These are phyloP conservation scores for Suhomyces choctaworum DNA, from an alignment of 1,139 yeast genomes.

Conservation along the genomic window DNA sequence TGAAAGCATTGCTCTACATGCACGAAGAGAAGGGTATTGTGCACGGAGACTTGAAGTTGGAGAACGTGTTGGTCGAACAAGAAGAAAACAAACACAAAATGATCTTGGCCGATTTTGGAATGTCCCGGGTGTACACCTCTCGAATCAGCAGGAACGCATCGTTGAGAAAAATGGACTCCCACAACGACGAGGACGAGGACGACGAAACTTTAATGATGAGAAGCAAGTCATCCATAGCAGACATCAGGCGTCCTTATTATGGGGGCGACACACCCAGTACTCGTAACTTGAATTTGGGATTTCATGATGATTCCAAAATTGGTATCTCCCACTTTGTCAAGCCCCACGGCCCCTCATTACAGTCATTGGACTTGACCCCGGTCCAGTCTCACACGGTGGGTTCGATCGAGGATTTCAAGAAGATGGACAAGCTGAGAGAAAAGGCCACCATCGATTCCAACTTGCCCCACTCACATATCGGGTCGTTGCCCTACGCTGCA, in stretches of 20 bases:
- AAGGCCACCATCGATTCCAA: slow-evolving; percentile 34
- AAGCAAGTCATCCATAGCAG: slow-evolving; percentile 48
- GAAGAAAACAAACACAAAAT: slow-evolving; percentile 30
- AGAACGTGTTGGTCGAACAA: slow-evolving; percentile 69
- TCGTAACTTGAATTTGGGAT: slow-evolving; percentile 17
- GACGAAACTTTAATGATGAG: slow-evolving; percentile 31
- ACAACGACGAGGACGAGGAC: slow-evolving; percentile 9
- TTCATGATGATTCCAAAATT: slow-evolving; percentile 34
- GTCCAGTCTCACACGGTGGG: slow-evolving; percentile 19
- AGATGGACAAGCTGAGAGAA: slow-evolving; percentile 10
- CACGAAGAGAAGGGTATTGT: slow-evolving; percentile 67
- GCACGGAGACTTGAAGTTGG: slow-evolving; percentile 89
- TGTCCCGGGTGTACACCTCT: slow-evolving; percentile 49
- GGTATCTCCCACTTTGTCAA: slow-evolving; percentile 31
- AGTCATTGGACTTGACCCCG: slow-evolving; percentile 38
- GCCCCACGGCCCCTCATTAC: slow-evolving; percentile 39
- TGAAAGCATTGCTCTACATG: slow-evolving; percentile 65
- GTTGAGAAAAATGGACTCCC: slow-evolving; percentile 5
- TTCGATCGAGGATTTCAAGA: slow-evolving; percentile 16
- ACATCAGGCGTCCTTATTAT: slow-evolving; percentile 35
- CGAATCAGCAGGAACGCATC: slow-evolving; percentile 32
- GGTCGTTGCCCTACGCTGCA: slow-evolving; percentile 89
- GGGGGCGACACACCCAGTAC: slow-evolving; percentile 37
- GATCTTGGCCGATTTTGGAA: slow-evolving; percentile 85
- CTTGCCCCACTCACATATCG: slow-evolving; percentile 69